These are phyloP conservation scores for Coniferiporia weirii DNA, from an alignment of 1,284 basidiomycete genomes.

Conservation along the genomic window DNA sequence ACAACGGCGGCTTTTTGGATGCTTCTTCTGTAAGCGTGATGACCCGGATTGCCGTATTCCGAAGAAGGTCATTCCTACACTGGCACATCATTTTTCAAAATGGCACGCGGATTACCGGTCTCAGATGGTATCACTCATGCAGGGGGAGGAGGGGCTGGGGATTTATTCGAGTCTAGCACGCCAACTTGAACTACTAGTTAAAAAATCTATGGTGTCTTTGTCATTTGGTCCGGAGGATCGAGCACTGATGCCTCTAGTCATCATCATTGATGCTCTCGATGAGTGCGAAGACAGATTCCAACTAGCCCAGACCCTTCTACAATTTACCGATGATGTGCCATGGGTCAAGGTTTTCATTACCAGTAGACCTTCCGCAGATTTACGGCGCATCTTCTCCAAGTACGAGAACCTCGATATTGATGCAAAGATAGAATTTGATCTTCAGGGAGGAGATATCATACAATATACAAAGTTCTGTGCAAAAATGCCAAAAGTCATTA, in stretches of 20 bases:
- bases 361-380: not conserved
- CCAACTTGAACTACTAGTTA: not conserved
- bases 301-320: not conserved
- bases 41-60: not conserved
- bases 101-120: not conserved
- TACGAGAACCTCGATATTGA: not conserved
- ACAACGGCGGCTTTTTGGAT: not conserved
- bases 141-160: not conserved
- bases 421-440: not conserved
- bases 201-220: not conserved
- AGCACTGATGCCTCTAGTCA: not conserved
- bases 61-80: not conserved
- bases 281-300: not conserved
- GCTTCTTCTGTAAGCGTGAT: conserved; percentile 1
- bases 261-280: not conserved
- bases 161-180: not conserved
- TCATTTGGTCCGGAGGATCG: not conserved
- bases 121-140: not conserved
- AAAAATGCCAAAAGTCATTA: too few relatives aligned
- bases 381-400: not conserved
- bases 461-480: not conserved
- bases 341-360: not conserved
- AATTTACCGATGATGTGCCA: not conserved
- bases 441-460: not conserved
- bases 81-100: not conserved